phyloP scores from a whole-genome alignment of 208 protist genomes.

The Trichomonas tenax region DNA sequence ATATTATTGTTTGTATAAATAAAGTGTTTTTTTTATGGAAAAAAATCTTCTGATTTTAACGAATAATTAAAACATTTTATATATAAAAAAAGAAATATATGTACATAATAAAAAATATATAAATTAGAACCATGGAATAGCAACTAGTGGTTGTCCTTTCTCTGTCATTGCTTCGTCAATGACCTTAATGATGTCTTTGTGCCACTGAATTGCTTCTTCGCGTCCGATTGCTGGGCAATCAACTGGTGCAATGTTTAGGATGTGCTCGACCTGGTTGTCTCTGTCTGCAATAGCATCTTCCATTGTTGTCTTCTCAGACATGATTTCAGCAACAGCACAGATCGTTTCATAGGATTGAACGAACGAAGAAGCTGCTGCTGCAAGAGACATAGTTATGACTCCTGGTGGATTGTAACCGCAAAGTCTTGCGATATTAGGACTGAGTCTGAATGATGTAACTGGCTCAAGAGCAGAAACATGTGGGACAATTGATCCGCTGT shows the following conservation, averaged over 20 bases:
- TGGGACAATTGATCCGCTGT: background rate
- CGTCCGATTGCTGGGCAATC: background rate
- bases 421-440: background rate
- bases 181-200: background rate
- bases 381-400: background rate
- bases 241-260: background rate
- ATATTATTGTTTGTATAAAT: no score
- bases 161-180: background rate
- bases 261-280: background rate
- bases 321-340: background rate
- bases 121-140: background rate
- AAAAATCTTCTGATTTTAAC: no score
- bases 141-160: background rate
- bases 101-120: background rate
- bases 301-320: background rate
- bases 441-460: background rate
- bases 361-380: background rate
- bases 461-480: background rate
- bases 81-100: no score
- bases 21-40: no score
- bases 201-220: background rate
- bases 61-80: no score
- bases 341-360: background rate
- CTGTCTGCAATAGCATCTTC: background rate
- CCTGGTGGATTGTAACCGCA: background rate